Base-by-base conservation (phyloP, 2,329 filamentous ascomycete species). In the Amesomyces nigricolor region DNA sequence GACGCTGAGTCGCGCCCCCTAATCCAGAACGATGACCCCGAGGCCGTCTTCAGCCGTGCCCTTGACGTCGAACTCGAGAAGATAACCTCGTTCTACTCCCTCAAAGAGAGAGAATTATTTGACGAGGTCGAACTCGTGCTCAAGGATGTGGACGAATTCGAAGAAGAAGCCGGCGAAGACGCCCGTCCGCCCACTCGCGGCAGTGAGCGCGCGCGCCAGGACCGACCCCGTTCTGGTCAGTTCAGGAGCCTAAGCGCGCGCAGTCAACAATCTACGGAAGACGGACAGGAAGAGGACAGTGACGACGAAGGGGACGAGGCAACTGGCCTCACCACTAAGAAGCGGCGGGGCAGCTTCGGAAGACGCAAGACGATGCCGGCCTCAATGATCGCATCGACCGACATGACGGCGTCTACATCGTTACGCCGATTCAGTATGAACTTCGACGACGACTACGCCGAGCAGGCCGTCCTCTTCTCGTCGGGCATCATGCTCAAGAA, bases 51-150 rank as follows among this genome's bases (percentile, higher is more conserved):
- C 69, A 79, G 80, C 61, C 85, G 85, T 61, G 86, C 91, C 40
- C 80, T 99, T 16, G 90, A 95, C 66, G 81, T 87, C 42, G 94
- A 99, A 70, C 75, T 99, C 49, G 91, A 97, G 67, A 97, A 97
- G 77, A 90, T 99, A 58, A 88, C 83, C 65, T 88, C 87, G 0
- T 99, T 99, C 71, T 97, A 94, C 71, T 80, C 85, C 59, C 74
- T 89, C 58, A 99, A 99, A 71, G 91, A 99, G 72, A 78, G 83
- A 22, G 92, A 97, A 69, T 84, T 99, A 13, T 83, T 87, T 58
- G 84, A 86, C 51, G 92, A 96, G 68, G 83, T 92, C 8, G 83
- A 87, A 47, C 80, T 86, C 37, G 75, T 97, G n/a, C 72, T 92
- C 53, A 78, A 78, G 47, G 92, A 97, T 66, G 81, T 89, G 42